Conservation (phyloP, 2,329 filamentous ascomycete genomes). For the Colletotrichum orbiculare region DNA sequence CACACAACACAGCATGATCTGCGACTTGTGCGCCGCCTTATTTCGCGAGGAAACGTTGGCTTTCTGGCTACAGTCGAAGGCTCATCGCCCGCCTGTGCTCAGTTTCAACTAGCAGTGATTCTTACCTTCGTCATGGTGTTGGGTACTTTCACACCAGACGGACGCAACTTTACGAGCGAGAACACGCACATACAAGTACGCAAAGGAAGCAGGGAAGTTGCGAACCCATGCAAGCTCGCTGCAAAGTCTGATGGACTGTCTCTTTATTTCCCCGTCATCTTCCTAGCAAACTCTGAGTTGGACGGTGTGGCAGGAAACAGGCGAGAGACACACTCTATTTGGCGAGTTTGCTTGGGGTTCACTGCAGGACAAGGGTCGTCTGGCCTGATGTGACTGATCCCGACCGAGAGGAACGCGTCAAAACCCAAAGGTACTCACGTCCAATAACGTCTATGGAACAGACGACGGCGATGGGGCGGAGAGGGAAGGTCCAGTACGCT, state of each 20-base stretch:
- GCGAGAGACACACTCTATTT: constrained; percentile 3
- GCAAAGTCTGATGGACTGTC: constrained; percentile 26
- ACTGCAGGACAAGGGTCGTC: constrained; percentile 18
- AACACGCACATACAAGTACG: no score
- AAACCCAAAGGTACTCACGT: constrained; percentile 9
- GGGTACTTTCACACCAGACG: no score
- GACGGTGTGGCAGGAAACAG: neutral
- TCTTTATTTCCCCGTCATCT: neutral
- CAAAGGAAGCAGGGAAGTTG: constrained; percentile 1
- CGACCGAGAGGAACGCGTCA: constrained; percentile 28
- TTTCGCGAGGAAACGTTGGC: no score
- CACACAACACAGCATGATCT: no score
- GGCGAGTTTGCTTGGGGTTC: neutral
- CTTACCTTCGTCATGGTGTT: no score
- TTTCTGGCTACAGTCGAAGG: no score
- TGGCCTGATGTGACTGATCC: constrained; percentile 27
- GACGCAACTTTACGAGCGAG: no score
- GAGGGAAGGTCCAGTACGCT: no score
- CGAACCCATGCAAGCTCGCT: constrained; percentile 10
- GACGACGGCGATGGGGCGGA: constrained; percentile 1
- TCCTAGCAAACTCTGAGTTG: constrained; percentile 6
- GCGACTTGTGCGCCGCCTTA: no score
- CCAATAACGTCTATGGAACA: neutral
- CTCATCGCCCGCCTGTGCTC: no score
- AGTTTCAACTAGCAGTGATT: no score